Evolutionary conservation across 2,329 filamentous ascomycete species (phyloP), one percentile per base, ranked within the genome.

Genomic region (Huntiella decipiens): DNA sequence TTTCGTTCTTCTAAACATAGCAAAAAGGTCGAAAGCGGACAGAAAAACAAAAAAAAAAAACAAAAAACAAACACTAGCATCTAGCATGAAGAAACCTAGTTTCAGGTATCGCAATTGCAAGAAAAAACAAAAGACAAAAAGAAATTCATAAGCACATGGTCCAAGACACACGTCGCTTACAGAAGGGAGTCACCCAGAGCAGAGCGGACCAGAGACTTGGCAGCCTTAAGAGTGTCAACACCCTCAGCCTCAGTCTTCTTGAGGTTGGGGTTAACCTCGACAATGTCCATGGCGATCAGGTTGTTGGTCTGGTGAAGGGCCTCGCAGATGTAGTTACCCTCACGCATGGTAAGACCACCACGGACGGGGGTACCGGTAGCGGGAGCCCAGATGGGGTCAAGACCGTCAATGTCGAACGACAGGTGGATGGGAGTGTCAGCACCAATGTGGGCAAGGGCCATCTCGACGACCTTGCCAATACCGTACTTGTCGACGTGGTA

Each of bases 301-400:
- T 74, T 82, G 45, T 83, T 82, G 5, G 82, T 86, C 65, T 82
- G 70, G 60, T 88, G 82, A 16, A 88, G 79, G 53, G 73, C 78
- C 65, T 88, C 91, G 56, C 86, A 92, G 62, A 98, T 96, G 65
- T 84, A 98, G 62, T 96, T 91, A 36, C 91, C 91, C 66, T 98
- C 91, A 47, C 91, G 76, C 55, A 98, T 70, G 3, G 91, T 98
- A 60, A 98, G 64, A 0, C 91, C 91, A 37, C 91, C 91, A 56
- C 91, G 74, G 31, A 98, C 91, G 0, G 91, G 86, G 3, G 91
- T 96, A 13, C 91, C 91, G 0, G 91, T 98, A 61, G 83, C 91
- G 17, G 91, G 91, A 35, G 91, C 91, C 81, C 85, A 95, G 71
- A 86, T 80, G 22, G 91, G 91, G 61, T 98, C 91, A 50, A 96